phyloP scores from a whole-genome alignment of 225 moss, liverwort and hornwort species.

The Climacium dendroides region DNA sequence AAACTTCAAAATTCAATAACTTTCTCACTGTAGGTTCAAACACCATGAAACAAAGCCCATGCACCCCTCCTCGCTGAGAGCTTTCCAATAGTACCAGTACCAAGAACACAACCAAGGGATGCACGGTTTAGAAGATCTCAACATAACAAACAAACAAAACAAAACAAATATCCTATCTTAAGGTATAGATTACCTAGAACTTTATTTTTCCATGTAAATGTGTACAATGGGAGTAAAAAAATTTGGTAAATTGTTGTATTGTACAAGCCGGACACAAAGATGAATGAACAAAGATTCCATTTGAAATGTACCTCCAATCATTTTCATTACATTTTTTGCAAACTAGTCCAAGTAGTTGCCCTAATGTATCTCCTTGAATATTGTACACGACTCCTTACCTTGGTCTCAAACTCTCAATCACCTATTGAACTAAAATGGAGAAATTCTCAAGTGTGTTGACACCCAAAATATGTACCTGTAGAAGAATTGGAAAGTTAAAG shows the following conservation, averaged over 20 bases:
- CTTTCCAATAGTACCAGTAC: too few species aligned
- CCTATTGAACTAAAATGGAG: neutral
- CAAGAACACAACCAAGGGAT: too few species aligned
- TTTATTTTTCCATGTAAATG: neutral
- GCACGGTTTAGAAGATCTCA: too few species aligned
- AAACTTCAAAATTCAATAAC: too few species aligned
- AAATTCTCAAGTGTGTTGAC: neutral
- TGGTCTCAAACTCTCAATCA: neutral
- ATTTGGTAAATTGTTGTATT: neutral
- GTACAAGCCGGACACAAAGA: neutral
- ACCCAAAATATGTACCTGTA: neutral
- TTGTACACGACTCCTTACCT: neutral
- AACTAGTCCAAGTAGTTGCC: neutral
- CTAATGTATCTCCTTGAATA: neutral
- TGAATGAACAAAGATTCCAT: neutral
- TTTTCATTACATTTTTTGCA: neutral
- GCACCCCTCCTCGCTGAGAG: too few species aligned
- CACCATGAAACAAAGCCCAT: too few species aligned
- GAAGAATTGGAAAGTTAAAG: neutral
- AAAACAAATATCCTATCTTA: too few species aligned
- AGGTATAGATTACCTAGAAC: accelerated
- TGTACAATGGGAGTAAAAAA: neutral
- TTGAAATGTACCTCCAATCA: neutral
- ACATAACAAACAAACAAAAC: too few species aligned
- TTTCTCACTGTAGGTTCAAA: too few species aligned